Percentiles rank a stretch among this genome's conserved stretches.
Evolutionary conservation across 1,284 basidiomycete species (phyloP).

Genomic region (Pseudozyma pruni): DNA sequence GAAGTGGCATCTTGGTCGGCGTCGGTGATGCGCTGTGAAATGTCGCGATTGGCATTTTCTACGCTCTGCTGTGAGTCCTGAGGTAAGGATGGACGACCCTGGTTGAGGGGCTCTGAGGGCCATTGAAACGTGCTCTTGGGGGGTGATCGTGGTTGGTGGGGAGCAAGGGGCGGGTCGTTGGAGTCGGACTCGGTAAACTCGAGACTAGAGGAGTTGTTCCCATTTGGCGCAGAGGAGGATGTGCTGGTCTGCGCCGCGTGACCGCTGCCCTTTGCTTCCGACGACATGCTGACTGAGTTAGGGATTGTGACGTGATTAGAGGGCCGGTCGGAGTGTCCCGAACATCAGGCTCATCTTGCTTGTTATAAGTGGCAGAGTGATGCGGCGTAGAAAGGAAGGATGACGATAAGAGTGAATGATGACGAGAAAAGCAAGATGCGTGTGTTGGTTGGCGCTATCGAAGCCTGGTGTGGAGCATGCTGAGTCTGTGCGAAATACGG

Average conservation of each 20-base stretch:
- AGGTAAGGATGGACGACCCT: constrained; percentile 21
- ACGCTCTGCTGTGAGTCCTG: constrained; percentile 38
- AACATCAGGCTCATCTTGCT: constrained; percentile 11
- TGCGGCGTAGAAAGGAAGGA: too few relatives aligned
- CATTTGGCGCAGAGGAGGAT: constrained; percentile 20
- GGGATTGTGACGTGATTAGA: too few relatives aligned
- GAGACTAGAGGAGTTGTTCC: constrained; percentile 32
- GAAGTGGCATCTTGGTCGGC: constrained; percentile 26
- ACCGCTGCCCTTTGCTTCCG: background rate
- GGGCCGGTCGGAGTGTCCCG: background rate
- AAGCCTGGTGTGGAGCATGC: background rate
- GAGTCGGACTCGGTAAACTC: constrained; percentile 38
- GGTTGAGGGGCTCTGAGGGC: constrained; percentile 39
- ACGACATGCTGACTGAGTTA: too few relatives aligned
- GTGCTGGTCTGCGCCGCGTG: constrained; percentile 5
- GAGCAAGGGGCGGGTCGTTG: constrained; percentile 1
- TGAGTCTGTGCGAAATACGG: too few relatives aligned
- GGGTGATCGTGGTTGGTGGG: constrained; percentile 6
- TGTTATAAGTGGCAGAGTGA: too few relatives aligned
- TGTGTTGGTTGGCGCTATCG: background rate
- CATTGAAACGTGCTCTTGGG: constrained; percentile 25
- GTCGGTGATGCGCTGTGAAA: constrained; percentile 30
- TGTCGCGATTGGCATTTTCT: constrained; percentile 35
- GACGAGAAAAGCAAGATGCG: background rate
- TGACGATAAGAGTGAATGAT: constrained; percentile 5